phyloP scores from a whole-genome alignment of 306 rosid genomes.

The Trifolium repens region DNA sequence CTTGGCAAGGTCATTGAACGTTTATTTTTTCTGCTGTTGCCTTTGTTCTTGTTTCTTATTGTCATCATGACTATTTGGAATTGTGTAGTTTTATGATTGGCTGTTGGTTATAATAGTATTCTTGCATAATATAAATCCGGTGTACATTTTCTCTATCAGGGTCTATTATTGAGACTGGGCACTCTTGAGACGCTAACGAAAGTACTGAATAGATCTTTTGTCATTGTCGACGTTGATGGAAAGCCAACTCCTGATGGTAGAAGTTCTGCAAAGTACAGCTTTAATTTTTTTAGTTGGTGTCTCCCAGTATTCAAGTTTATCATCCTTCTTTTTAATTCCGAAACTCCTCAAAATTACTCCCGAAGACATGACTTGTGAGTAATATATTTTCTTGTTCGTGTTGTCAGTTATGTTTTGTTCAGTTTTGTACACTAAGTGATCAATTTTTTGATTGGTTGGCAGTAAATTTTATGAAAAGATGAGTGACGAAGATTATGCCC shows the following conservation, averaged over 20 bases:
- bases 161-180: conserved; percentile 67
- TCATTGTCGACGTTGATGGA: conserved; percentile 58
- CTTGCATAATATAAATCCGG: conserved; percentile 12
- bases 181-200: conserved; percentile 61
- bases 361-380: conserved; percentile 68
- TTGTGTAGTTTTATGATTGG: conserved; percentile 13
- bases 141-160: conserved; percentile 54
- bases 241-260: conserved; percentile 57
- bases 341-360: conserved; percentile 49
- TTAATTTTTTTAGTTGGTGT: conserved; percentile 65
- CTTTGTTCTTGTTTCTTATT: conserved; percentile 31
- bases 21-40: conserved; percentile 11
- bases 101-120: conserved; percentile 1
- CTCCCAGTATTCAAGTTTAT: conserved; percentile 82
- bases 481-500: conserved; percentile 58
- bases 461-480: conserved; percentile 60
- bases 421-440: conserved; percentile 27
- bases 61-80: conserved; percentile 20
- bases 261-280: conserved; percentile 54
- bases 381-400: conserved; percentile 31
- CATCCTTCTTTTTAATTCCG: conserved; percentile 60
- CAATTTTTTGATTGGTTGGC: conserved; percentile 41
- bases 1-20: conserved; percentile 67
- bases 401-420: conserved; percentile 13
- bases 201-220: conserved; percentile 68